A percentile compares a stretch with the other conserved stretches of the same genome.
These are phyloP conservation scores for Cruciata laevipes DNA, from an alignment of 257 asterid genomes.

Conservation along the genomic window DNA sequence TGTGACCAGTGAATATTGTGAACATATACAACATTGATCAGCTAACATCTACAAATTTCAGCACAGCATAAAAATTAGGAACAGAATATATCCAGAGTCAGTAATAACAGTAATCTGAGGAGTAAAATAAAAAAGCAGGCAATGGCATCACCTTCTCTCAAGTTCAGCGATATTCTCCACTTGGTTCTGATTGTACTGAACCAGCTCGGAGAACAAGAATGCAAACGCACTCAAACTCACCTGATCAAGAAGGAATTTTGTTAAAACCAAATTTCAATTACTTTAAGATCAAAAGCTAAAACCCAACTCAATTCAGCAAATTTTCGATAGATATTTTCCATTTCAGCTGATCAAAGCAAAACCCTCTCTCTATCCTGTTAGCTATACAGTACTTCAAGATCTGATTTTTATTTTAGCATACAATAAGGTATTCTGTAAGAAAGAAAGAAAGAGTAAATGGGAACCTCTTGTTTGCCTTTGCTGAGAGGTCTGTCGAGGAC, in stretches of 20 bases:
- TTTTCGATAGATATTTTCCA: not conserved
- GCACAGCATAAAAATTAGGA: not conserved
- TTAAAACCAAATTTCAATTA: not conserved
- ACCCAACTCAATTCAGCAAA: not conserved
- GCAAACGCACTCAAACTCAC: slow-evolving; percentile 87
- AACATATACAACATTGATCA: not conserved
- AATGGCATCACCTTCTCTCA: slow-evolving; percentile 48
- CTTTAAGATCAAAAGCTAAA: not conserved
- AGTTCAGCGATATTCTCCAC: slow-evolving; percentile 77
- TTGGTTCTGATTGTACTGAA: slow-evolving; percentile 90
- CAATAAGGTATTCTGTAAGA: not conserved
- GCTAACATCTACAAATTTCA: not conserved
- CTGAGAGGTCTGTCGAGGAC: slow-evolving; percentile 81
- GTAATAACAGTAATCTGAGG: not conserved
- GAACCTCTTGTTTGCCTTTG: slow-evolving; percentile 98
- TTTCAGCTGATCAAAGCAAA: not conserved
- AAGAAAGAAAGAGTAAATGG: not conserved
- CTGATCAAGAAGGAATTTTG: slow-evolving; percentile 27
- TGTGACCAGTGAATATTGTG: not conserved
- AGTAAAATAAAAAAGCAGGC: not conserved
- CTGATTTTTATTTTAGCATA: slow-evolving; percentile 1
- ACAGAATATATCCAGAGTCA: not conserved
- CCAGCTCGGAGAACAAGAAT: slow-evolving; percentile 84
- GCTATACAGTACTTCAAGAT: not conserved
- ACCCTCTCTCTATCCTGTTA: slow-evolving; percentile 5